Evolutionary conservation across 2,329 filamentous ascomycete species (phyloP), one percentile per base, ranked within the genome.

Genomic region (Clonostachys byssicola): DNA sequence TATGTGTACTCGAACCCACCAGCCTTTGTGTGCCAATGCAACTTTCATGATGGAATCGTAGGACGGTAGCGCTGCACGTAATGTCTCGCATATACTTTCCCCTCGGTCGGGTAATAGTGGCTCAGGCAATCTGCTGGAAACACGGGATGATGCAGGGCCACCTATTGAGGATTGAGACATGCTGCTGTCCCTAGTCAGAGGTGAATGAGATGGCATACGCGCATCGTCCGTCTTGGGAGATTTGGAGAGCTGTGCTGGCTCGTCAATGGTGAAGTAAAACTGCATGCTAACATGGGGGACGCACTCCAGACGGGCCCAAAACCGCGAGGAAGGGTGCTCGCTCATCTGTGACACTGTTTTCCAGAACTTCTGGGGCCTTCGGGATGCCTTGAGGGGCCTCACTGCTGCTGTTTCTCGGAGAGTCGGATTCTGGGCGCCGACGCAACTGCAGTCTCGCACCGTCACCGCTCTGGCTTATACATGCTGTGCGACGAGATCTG

Each of bases 401-500:
- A 34, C 40, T 3, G 42, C 14, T 36, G 40, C 40, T 13, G 12
- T 38, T 44, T 34, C n/a, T 12, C 35, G 20, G n/a, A 47, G 18
- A 45, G 35, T 45, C 43, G 40, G 41, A 43, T 45, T 18, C 42
- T 38, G 16, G 40, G 47, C 47, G 44, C 5, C 35, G 47, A 47
- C 44, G 44, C 20, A 45, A 41, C 34, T 10, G 40, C 47, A 49
- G 34, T 42, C 16, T 48, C 30, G 43, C 40, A 13, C 41, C 50
- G 39, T 47, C 42, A 20, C 44, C 42, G 10, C 47, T 46, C 18
- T 55, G 53, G 30, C 47, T 47, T 18, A 51, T 47, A 45, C 54
- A 56, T 20, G 30, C 42, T 9, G 45, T 45, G 17, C 47, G 23
- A 14, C 51, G 50, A 38, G 39, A 33, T 12, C 39, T 43, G 56